Evolutionary conservation across 2,329 filamentous ascomycete genomes (phyloP), one percentile per base, ranked within the genome.

Genomic region (Dactylellina cionopaga): DNA sequence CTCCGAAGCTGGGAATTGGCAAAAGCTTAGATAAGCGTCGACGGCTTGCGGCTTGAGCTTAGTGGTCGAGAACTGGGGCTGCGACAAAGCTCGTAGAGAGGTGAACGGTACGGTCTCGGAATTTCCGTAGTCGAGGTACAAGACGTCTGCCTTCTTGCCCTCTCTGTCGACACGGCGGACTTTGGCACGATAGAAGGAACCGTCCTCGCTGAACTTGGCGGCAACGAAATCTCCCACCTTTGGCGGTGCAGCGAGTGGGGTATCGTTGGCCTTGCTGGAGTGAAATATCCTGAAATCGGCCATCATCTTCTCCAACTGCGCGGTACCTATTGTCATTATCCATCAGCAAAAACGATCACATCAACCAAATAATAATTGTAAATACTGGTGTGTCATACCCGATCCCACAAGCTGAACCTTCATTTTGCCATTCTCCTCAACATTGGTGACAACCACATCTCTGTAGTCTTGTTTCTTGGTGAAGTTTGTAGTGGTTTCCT

Each of bases 51-150:
- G 83, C 81, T 91, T 93, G 70, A 99, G 88, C 81, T 90, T 93
- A 80, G 92, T 87, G 3, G 87, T 83, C 41, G 87, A 87, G 84
- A 98, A 99, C 77, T 93, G 89, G 13, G 87, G 81, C 79, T 92
- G 88, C 54, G 89, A 86, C 51, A 99, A 86, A n/a, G 92, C 85
- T 25, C 95, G 90, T 43, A 99, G 87, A 76, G 87, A 86, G 22
- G 88, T 86, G 92, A 94, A 99, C 0, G 93, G 87, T 65, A 96
- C 85, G 79, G 89, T 90, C 82, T 99, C 95, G 62, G 87, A 90
- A 85, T 99, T 99, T 77, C 95, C 95, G 81, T 96, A 99, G 83
- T 99, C 95, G 74, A 99, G 88, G 82, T 96, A 99, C 46, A 96
- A 83, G 24, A 99, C 90, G 81, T 99, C 95, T 22, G 92, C 90